These are phyloP conservation scores for Citeromyces matritensis DNA, from an alignment of 805 yeast species.

Conservation along the genomic window DNA sequence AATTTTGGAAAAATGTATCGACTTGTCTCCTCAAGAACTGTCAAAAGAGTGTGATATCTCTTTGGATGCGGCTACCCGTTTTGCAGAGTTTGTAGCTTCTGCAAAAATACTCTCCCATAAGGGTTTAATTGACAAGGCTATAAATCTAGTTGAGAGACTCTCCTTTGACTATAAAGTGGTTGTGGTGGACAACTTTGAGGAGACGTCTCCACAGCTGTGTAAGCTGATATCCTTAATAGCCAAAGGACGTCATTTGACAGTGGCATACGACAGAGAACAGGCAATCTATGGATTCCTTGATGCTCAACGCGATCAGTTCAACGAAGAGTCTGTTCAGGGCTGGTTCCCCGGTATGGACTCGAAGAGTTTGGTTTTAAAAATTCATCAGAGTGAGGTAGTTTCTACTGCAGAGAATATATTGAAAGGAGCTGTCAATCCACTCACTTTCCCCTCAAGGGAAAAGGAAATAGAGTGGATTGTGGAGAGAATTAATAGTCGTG, in stretches of 20 bases:
- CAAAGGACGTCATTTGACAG: conserved; percentile 31
- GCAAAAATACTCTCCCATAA: neutral
- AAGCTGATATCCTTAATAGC: conserved; percentile 25
- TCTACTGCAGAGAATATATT: too few species aligned
- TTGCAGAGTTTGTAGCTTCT: neutral
- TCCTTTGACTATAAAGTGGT: conserved; percentile 18
- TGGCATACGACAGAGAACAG: conserved; percentile 65
- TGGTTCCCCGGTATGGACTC: too few species aligned
- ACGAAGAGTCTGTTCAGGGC: conserved; percentile 4
- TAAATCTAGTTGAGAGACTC: too few species aligned
- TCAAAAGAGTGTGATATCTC: neutral
- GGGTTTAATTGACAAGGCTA: neutral
- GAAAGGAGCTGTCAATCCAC: too few species aligned
- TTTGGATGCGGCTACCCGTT: neutral
- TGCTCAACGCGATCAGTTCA: conserved; percentile 20
- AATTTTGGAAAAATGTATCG: neutral
- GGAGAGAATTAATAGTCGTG: too few species aligned
- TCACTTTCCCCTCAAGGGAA: too few species aligned
- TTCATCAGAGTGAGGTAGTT: too few species aligned
- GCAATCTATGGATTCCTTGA: conserved; percentile 58
- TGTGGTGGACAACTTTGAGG: conserved; percentile 65
- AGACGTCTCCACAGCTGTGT: conserved; percentile 36
- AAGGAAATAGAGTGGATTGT: too few species aligned
- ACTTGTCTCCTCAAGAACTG: neutral
- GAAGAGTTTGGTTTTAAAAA: too few species aligned